Base-by-base conservation (phyloP, 768 basidiomycete genomes). In the Russula virescens region DNA sequence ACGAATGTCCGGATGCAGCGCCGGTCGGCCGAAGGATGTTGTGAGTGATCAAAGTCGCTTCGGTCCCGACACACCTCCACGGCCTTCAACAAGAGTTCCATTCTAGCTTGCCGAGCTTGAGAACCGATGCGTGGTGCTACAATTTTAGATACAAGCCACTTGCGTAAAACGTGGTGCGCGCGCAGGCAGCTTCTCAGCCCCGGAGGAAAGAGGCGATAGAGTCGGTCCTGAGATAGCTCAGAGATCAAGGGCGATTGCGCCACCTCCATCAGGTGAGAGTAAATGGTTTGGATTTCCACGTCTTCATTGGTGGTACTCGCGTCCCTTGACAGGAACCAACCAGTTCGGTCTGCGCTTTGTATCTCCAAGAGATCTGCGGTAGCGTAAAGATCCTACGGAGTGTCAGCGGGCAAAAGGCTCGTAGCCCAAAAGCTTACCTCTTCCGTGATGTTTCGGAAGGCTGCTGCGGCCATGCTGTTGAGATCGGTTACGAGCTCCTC, bases 311-410 rank as follows among this genome's bases (percentile, higher is more conserved):
- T 72, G 0, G 78, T 73, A 18, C 73, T 73, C 0, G 77, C 71
- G n/a, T 92, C 90, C 57, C 83, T 78, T 35, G 75, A 65, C 4
- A 78, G 75, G 73, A 91, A 89, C 91, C 91, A 94, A 3, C 88
- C 91, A 2, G 83, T 86, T 35, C 85, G 83, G 71, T 94, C 91
- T 18, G 83, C 81, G 2, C 83, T 85, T 72, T 94, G 91, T 0
- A 90, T 83, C 72, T 94, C 91, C 11, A 94, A 78, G 19, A 92
- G 73, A 71, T 94, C 91, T 5, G 85, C 82, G 8, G 88, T 85
- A 47, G 86, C 77, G 68, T 90, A 87, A 42, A 94, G 76, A 73
- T 93, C 91, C 89, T 92, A 63, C 48, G 38, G 38, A 55, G 55
- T 56, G 9, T 56, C 64, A 62, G 60, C 49, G 48, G 31, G 43